Evolutionary conservation across 805 yeast species (phyloP).

Genomic region (Jamesozyma spencerorum): DNA sequence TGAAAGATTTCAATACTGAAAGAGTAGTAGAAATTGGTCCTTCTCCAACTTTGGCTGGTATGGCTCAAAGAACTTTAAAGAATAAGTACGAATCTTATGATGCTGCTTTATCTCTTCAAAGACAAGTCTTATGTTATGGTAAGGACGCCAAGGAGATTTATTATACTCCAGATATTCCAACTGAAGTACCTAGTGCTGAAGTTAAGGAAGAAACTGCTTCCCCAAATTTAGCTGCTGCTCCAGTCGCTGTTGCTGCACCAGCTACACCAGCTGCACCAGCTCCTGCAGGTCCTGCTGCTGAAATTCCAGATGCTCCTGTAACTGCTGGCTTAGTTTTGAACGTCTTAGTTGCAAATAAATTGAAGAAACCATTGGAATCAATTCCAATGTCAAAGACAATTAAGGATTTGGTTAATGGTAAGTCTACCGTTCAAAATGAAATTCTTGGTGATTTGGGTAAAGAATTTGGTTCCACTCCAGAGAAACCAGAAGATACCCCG

Average conservation of each 20-base stretch:
- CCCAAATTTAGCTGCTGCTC: constrained; percentile 41
- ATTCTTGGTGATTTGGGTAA: constrained; percentile 97
- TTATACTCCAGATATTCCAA: constrained; percentile 64
- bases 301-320: constrained; percentile 83
- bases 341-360: constrained; percentile 87
- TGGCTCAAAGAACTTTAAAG: constrained; percentile 96
- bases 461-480: constrained; percentile 97
- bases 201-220: constrained; percentile 10
- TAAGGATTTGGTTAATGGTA: constrained; percentile 96
- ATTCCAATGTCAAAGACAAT: constrained; percentile 86
- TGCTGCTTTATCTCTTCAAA: constrained; percentile 77
- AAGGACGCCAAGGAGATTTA: constrained; percentile 95
- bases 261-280: constrained; percentile 56
- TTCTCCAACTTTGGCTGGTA: constrained; percentile 95
- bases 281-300: constrained; percentile 71
- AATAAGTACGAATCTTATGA: constrained; percentile 91
- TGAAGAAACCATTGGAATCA: constrained; percentile 82
- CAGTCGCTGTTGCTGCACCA: constrained; percentile 48
- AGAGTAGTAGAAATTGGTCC: constrained; percentile 98
- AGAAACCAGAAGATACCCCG: constrained; percentile 98
- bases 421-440: constrained; percentile 97
- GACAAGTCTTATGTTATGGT: constrained; percentile 92
- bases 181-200: constrained; percentile 21
- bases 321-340: constrained; percentile 76
- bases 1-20: constrained; percentile 90